Percentiles rank a stretch among this genome's conserved stretches.
Conservation (phyloP, 805 yeast species). For the Metschnikowia baotianmanensis region DNA sequence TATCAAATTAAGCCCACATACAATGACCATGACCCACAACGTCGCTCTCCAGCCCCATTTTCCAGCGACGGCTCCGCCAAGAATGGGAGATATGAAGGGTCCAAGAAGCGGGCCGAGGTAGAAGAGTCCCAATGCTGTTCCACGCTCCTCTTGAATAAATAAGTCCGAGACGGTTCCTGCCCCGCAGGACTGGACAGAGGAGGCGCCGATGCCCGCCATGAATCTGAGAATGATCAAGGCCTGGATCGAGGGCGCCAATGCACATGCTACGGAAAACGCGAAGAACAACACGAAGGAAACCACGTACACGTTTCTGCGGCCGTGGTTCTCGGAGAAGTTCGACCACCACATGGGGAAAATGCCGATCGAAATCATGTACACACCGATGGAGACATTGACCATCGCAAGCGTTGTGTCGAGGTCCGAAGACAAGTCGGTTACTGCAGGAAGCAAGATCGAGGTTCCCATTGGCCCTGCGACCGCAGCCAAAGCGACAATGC, state of each 20-base stretch:
- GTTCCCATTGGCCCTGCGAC: slow-evolving; percentile 89
- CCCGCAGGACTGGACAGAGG: slow-evolving; percentile 78
- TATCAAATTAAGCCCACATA: slow-evolving; percentile 53
- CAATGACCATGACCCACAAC: slow-evolving; percentile 76
- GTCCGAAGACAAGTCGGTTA: slow-evolving; percentile 53
- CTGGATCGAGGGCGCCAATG: slow-evolving; percentile 59
- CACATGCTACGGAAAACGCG: slow-evolving; percentile 70
- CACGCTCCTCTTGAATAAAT: slow-evolving; percentile 64
- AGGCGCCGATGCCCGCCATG: slow-evolving; percentile 78
- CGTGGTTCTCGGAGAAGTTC: slow-evolving; percentile 68
- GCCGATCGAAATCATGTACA: slow-evolving; percentile 71
- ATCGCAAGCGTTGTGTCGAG: slow-evolving; percentile 55
- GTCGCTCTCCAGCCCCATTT: slow-evolving; percentile 88
- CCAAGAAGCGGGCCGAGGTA: slow-evolving; percentile 82
- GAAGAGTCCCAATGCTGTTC: slow-evolving; percentile 74
- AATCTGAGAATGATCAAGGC: slow-evolving; percentile 67
- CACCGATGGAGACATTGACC: slow-evolving; percentile 78
- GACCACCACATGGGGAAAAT: slow-evolving; percentile 91
- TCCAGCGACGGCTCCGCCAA: slow-evolving; percentile 70
- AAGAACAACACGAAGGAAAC: slow-evolving; percentile 61
- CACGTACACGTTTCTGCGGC: slow-evolving; percentile 72
- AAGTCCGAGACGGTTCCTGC: slow-evolving; percentile 85
- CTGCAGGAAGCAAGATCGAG: slow-evolving; percentile 77
- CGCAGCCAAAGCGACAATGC: slow-evolving; percentile 69
- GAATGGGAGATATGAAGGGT: slow-evolving; percentile 74